phyloP scores from a whole-genome alignment of 139 green algal species.

The Astrephomene gubernaculifera region DNA sequence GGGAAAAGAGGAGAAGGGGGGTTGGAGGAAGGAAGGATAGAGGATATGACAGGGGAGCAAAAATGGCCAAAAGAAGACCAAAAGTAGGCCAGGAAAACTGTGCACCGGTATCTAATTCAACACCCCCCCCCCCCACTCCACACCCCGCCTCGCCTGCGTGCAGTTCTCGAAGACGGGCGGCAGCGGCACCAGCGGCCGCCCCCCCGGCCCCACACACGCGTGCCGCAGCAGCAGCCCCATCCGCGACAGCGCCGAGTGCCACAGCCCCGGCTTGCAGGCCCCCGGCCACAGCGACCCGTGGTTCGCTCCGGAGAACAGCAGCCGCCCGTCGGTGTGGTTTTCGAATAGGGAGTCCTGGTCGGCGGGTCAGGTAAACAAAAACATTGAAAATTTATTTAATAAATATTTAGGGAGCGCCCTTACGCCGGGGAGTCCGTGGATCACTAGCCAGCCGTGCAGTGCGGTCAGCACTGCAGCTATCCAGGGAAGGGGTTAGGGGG shows the following conservation, averaged over 20 bases:
- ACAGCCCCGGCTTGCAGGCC: slow-evolving; percentile 30
- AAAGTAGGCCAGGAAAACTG: too few relatives aligned
- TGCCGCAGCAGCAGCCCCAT: slow-evolving; percentile 32
- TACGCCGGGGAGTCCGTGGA: too few relatives aligned
- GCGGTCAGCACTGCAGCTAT: too few relatives aligned
- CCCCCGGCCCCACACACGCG: neutral
- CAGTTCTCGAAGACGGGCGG: slow-evolving; percentile 40
- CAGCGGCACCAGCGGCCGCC: slow-evolving; percentile 29
- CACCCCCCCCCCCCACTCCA: too few relatives aligned
- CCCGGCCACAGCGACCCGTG: slow-evolving; percentile 35
- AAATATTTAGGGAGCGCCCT: too few relatives aligned
- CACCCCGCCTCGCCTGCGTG: slow-evolving; percentile 1
- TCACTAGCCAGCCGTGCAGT: too few relatives aligned
- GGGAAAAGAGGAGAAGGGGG: neutral
- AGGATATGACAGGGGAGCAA: too few relatives aligned
- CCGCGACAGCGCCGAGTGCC: slow-evolving; percentile 28
- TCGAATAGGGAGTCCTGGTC: slow-evolving; percentile 48
- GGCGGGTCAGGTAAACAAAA: too few relatives aligned
- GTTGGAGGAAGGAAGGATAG: neutral
- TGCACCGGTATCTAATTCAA: too few relatives aligned
- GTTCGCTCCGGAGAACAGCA: slow-evolving; percentile 45
- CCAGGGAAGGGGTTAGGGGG: neutral
- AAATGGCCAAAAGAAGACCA: too few relatives aligned
- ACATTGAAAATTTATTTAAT: too few relatives aligned
- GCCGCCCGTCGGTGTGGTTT: slow-evolving; percentile 45